These are phyloP conservation scores for Mikania micrantha DNA, from an alignment of 129 eudicot genomes.

Conservation along the genomic window DNA sequence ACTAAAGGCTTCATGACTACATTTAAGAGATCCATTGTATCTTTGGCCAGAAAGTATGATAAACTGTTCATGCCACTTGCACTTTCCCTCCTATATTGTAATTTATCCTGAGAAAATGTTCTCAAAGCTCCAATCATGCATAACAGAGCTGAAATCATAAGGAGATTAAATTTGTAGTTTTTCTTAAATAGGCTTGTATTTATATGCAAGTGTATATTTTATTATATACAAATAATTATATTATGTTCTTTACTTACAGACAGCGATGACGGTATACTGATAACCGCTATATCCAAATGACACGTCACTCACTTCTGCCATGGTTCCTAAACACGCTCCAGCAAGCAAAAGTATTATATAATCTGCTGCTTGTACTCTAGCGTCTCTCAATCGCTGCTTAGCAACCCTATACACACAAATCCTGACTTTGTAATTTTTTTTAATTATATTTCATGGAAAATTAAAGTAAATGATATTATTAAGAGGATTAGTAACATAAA, in stretches of 20 bases:
- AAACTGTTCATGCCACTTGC: slow-evolving; percentile 81
- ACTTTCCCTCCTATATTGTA: slow-evolving; percentile 75
- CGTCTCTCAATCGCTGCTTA: slow-evolving; percentile 77
- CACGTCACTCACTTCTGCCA: slow-evolving; percentile 81
- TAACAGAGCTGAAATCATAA: slow-evolving; percentile 63
- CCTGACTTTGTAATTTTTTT: background rate
- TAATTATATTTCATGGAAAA: background rate
- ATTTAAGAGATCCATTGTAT: slow-evolving; percentile 73
- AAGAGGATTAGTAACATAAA: background rate
- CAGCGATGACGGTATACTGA: slow-evolving; percentile 85
- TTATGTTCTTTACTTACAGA: slow-evolving; percentile 56
- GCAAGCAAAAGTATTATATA: slow-evolving; percentile 84
- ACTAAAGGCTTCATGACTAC: slow-evolving; percentile 75
- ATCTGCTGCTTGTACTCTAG: slow-evolving; percentile 82
- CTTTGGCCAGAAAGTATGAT: slow-evolving; percentile 88
- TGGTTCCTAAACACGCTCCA: slow-evolving; percentile 93
- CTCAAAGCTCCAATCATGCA: slow-evolving; percentile 95
- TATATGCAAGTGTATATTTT: too few species aligned
- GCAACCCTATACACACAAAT: slow-evolving; percentile 37
- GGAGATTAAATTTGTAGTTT: background rate
- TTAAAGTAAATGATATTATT: background rate
- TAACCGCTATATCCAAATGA: slow-evolving; percentile 82
- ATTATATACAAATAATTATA: background rate
- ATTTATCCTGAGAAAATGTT: slow-evolving; percentile 78
- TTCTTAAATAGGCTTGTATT: too few species aligned